A percentile compares a stretch with the other conserved stretches of the same genome.
phyloP scores from a whole-genome alignment of 2,329 filamentous ascomycete genomes.

The Penicillium sp. region DNA sequence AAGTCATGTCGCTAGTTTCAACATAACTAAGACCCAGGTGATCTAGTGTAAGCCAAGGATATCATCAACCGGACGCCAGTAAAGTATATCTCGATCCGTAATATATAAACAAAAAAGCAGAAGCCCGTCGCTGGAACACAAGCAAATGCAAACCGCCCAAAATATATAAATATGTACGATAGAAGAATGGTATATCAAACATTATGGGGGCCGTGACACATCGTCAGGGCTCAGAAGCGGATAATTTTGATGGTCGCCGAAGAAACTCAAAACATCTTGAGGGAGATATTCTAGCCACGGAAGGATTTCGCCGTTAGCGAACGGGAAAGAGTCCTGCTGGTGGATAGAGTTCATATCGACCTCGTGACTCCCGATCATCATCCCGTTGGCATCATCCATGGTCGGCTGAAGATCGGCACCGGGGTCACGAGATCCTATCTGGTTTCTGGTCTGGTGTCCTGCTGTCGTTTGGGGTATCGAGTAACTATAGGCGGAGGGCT shows the following conservation, averaged over 20 bases:
- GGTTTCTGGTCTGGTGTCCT: constrained; percentile 14
- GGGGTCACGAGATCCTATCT: constrained; percentile 14
- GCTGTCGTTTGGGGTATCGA: constrained; percentile 17
- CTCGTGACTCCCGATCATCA: constrained; percentile 74
- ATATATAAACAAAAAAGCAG: neutral
- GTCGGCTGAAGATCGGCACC: constrained; percentile 19
- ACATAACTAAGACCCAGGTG: neutral
- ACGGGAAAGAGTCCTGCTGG: constrained; percentile 39
- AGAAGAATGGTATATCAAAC: neutral
- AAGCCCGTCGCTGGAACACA: constrained; percentile 1
- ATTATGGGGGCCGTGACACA: constrained; percentile 23
- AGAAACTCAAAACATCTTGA: constrained; percentile 61
- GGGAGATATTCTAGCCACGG: constrained; percentile 74
- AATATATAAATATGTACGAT: constrained; percentile 18
- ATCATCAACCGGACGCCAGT: constrained; percentile 1
- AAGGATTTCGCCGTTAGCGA: constrained; percentile 60
- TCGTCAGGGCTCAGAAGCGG: constrained; percentile 34
- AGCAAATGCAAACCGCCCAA: constrained; percentile 9
- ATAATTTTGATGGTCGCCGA: constrained; percentile 40
- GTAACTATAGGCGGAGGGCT: constrained; percentile 25
- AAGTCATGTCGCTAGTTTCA: neutral
- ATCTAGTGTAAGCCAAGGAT: neutral
- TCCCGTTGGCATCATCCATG: constrained; percentile 32
- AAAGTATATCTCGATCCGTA: neutral
- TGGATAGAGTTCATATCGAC: constrained; percentile 68